Evolutionary conservation across 148 eudicot species (phyloP).

Genomic region (Talinum fruticosum): DNA sequence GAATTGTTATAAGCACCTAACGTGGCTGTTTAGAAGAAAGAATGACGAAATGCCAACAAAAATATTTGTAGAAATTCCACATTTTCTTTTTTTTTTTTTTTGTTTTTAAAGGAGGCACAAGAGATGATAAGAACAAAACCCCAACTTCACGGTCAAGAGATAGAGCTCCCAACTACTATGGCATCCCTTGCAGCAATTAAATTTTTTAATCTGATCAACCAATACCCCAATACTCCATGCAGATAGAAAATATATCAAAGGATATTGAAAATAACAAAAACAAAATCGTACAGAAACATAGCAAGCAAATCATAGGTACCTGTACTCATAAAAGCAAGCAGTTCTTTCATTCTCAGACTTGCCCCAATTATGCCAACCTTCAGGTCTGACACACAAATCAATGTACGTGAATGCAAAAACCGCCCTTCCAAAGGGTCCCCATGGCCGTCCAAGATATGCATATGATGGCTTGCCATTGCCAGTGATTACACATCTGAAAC

Average conservation of each 20-base stretch:
- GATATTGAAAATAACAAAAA: neutral
- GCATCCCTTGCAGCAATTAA: neutral
- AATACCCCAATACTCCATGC: neutral
- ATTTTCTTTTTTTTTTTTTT: too few species aligned
- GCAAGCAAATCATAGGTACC: constrained; percentile 32
- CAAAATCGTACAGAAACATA: neutral
- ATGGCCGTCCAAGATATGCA: constrained; percentile 86
- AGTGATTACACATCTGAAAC: constrained; percentile 81
- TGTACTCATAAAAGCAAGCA: constrained; percentile 97
- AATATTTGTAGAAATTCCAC: too few species aligned
- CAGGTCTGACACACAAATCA: constrained; percentile 72
- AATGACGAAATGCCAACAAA: too few species aligned
- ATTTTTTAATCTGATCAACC: neutral
- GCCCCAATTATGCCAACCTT: constrained; percentile 95
- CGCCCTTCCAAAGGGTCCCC: constrained; percentile 97
- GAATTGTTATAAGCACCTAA: too few species aligned
- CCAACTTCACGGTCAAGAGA: too few species aligned
- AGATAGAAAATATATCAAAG: neutral
- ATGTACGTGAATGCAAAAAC: constrained; percentile 85
- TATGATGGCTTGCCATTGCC: constrained; percentile 74
- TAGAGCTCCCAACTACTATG: neutral
- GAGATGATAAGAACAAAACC: neutral
- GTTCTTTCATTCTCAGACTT: constrained; percentile 90
- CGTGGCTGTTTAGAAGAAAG: too few species aligned
- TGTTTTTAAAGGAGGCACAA: neutral